Conservation (phyloP, 2,329 filamentous ascomycete species). For the Pseudogymnoascus sp. region DNA sequence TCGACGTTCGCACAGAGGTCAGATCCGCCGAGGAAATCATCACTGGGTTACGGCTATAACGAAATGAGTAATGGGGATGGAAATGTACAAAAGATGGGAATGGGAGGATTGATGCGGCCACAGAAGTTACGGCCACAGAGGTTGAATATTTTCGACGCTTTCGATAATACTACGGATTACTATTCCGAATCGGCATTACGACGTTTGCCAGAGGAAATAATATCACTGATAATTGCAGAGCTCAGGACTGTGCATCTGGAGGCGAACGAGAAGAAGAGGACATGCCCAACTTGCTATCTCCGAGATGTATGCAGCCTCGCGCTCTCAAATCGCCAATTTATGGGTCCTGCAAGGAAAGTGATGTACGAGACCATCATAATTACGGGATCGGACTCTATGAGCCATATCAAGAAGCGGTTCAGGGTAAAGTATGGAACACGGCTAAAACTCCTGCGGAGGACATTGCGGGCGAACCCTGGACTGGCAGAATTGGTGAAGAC, state of each 20-base stretch:
- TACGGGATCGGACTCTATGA: conserved; percentile 46
- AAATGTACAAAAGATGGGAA: neutral
- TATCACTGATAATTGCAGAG: conserved; percentile 48
- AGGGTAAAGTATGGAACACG: conserved; percentile 47
- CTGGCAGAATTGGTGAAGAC: conserved; percentile 49
- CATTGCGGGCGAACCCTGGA: conserved; percentile 45
- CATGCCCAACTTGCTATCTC: conserved; percentile 60
- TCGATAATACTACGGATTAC: neutral
- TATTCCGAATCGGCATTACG: neutral
- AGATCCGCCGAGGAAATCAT: neutral
- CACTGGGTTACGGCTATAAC: neutral
- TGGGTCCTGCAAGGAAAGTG: neutral
- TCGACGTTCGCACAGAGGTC: neutral
- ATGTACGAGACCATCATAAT: conserved; percentile 51
- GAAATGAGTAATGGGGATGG: neutral
- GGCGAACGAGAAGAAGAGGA: conserved; percentile 28
- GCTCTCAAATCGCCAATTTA: conserved; percentile 20
- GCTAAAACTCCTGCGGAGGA: conserved; percentile 50
- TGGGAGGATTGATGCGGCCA: neutral
- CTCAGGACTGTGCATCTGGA: conserved; percentile 46
- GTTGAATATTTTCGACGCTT: conserved; percentile 1
- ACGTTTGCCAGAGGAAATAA: conserved; percentile 47
- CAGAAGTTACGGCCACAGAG: conserved; percentile 2
- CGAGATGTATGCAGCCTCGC: conserved; percentile 49
- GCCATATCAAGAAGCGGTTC: conserved; percentile 48